phyloP scores from a whole-genome alignment of 2,329 filamentous ascomycete genomes.

The Epichloe brachyelytri region DNA sequence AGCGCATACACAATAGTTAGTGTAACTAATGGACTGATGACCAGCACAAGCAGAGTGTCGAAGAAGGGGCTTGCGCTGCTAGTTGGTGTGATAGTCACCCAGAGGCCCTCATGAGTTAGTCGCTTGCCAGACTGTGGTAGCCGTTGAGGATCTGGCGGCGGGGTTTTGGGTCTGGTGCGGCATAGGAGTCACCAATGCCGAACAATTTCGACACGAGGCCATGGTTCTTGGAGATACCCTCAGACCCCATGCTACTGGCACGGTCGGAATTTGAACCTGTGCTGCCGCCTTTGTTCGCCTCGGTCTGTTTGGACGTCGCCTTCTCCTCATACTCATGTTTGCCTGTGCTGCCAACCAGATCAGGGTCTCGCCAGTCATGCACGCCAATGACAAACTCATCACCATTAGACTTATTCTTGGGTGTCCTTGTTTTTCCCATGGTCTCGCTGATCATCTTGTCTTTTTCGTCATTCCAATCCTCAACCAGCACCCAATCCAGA shows the following conservation, averaged over 20 bases:
- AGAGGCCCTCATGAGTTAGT: constrained; percentile 54
- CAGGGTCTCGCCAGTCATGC: constrained; percentile 75
- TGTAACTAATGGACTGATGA: constrained; percentile 85
- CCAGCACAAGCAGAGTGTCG: constrained; percentile 90
- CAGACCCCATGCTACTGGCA: constrained; percentile 8
- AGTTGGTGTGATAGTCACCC: constrained; percentile 91
- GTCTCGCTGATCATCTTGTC: constrained; percentile 30
- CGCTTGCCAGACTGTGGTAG: constrained; percentile 3
- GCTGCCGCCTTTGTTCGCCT: background rate
- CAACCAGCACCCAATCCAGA: constrained; percentile 58
- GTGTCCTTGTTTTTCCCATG: constrained; percentile 15
- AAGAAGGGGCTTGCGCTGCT: constrained; percentile 87
- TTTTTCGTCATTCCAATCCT: constrained; percentile 50
- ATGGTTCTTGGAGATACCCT: constrained; percentile 23
- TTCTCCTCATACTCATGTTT: constrained; percentile 4
- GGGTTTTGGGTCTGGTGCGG: constrained; percentile 11
- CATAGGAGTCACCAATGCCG: constrained; percentile 26
- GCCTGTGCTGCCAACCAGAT: constrained; percentile 21
- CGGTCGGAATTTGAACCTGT: background rate
- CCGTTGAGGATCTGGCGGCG: constrained; percentile 4
- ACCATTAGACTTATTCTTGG: constrained; percentile 7
- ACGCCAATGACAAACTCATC: constrained; percentile 66
- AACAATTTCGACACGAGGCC: constrained; percentile 38
- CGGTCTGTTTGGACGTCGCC: background rate
- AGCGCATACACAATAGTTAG: constrained; percentile 86